Percentiles rank a stretch among this genome's conserved stretches.
Conservation (phyloP, 352 stramenopile species). For the Globisporangium acanthophoron region DNA sequence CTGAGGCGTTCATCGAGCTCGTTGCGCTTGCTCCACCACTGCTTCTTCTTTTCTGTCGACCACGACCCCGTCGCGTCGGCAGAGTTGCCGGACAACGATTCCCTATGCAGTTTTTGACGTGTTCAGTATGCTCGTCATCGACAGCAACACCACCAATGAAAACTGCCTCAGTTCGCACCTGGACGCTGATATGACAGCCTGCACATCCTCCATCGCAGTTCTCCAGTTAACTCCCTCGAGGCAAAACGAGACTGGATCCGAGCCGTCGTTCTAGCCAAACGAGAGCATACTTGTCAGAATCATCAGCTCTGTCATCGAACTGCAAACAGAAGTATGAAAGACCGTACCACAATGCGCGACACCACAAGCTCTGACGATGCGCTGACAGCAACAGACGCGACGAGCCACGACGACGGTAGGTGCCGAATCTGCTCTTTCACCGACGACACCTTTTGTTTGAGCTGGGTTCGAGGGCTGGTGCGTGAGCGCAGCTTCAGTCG, state of each 20-base stretch:
- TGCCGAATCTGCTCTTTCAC: conserved; percentile 19
- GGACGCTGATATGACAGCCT: conserved; percentile 47
- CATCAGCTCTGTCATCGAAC: neutral
- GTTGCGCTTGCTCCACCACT: conserved; percentile 71
- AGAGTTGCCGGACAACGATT: conserved; percentile 54
- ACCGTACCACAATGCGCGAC: conserved; percentile 30
- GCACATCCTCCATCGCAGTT: conserved; percentile 32
- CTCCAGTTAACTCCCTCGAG: conserved; percentile 37
- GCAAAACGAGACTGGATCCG: conserved; percentile 40
- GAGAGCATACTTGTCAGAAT: conserved; percentile 3
- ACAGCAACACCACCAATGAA: neutral
- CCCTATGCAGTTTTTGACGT: conserved; percentile 17
- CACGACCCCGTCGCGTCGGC: conserved; percentile 45
- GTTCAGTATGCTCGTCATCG: neutral
- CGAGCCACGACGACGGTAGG: conserved; percentile 35
- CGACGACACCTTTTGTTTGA: conserved; percentile 16
- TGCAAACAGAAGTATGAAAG: neutral
- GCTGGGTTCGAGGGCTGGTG: neutral
- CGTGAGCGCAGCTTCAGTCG: neutral
- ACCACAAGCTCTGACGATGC: conserved; percentile 43
- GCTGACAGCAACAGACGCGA: conserved; percentile 35
- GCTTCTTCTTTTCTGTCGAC: conserved; percentile 57
- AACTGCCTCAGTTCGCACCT: conserved; percentile 23
- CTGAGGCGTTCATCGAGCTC: conserved; percentile 45
- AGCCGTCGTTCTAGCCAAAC: conserved; percentile 32